Conservation (phyloP, 2,329 filamentous ascomycete genomes). For the Metarhizium humberi region DNA sequence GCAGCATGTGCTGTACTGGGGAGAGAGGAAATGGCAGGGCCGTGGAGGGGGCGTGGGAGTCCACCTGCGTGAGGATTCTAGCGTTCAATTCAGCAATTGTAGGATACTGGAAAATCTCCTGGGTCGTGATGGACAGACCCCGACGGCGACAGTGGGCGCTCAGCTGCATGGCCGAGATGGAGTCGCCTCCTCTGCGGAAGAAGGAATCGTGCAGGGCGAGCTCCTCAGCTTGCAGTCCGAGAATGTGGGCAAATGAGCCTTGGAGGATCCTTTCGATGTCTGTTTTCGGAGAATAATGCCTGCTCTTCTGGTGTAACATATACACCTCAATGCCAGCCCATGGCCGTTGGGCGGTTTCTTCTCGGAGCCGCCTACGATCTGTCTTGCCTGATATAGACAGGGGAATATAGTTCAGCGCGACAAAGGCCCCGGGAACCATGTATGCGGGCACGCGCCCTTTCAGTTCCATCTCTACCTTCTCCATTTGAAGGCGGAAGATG, state of each 20-base stretch:
- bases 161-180: slow-evolving; percentile 1
- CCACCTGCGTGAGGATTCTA: too few species aligned
- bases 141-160: too few species aligned
- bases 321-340: background rate
- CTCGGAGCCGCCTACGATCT: background rate
- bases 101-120: too few species aligned
- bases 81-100: too few species aligned
- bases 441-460: background rate
- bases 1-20: too few species aligned
- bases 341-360: background rate
- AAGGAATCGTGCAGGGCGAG: background rate
- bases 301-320: background rate
- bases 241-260: background rate
- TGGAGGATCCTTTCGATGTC: background rate
- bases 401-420: background rate
- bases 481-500: background rate
- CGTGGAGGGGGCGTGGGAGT: too few species aligned
- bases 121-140: too few species aligned
- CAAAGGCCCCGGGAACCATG: background rate
- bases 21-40: too few species aligned
- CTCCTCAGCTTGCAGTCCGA: background rate
- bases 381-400: background rate
- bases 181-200: slow-evolving; percentile 2
- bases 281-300: background rate
- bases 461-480: background rate